A percentile compares a stretch with the other conserved stretches of the same genome.
phyloP scores from a whole-genome alignment of 495 filamentous ascomycete species.

The Pyronema omphalodes region DNA sequence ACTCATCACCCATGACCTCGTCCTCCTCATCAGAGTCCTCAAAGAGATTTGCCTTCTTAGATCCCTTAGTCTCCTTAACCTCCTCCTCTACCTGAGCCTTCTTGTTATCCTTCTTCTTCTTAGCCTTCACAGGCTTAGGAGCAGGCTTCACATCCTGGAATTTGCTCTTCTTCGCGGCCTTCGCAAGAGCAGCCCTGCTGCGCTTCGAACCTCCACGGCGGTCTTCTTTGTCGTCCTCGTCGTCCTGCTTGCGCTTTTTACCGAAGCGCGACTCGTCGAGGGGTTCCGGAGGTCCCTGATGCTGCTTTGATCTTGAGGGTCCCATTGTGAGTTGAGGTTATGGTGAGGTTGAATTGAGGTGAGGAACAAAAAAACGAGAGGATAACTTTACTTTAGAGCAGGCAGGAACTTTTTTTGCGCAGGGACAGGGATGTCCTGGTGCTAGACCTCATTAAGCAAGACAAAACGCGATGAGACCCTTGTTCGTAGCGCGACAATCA shows the following conservation, averaged over 20 bases:
- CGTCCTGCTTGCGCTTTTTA: conserved; percentile 47
- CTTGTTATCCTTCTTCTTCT: neutral
- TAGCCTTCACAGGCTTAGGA: neutral
- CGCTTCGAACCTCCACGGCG: conserved; percentile 25
- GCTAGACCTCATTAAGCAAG: too few species aligned
- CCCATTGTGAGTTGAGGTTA: conserved; percentile 44
- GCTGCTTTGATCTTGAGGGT: conserved; percentile 76
- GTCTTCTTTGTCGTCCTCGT: conserved; percentile 30
- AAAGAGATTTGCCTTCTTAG: conserved; percentile 17
- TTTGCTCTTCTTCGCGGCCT: conserved; percentile 31
- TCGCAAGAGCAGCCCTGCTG: conserved; percentile 25
- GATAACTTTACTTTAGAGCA: neutral
- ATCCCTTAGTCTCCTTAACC: conserved; percentile 18
- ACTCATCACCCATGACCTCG: conserved; percentile 30
- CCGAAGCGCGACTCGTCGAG: conserved; percentile 61
- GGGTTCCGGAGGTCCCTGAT: conserved; percentile 72
- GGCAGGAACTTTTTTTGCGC: conserved; percentile 3
- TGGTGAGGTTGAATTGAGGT: neutral
- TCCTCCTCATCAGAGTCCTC: conserved; percentile 38
- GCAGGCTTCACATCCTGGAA: neutral
- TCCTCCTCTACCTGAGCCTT: conserved; percentile 1
- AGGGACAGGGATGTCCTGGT: neutral
- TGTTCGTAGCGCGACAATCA: too few species aligned
- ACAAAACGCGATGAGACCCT: too few species aligned
- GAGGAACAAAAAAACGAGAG: neutral